Conservation (phyloP, 2,329 filamentous ascomycete species). For the Fusarium concolor region DNA sequence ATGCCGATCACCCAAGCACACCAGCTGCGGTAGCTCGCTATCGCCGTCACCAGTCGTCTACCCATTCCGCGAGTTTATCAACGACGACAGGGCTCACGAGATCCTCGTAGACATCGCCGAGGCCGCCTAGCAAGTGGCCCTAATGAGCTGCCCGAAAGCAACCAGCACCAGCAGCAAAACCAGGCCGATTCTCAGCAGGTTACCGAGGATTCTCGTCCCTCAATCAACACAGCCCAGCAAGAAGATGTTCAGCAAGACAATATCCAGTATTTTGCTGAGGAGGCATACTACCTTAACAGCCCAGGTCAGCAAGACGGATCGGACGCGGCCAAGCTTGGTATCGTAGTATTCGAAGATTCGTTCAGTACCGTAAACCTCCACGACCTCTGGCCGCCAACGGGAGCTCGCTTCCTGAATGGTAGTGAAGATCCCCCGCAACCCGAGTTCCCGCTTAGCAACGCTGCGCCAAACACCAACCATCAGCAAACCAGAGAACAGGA, state of each 20-base stretch:
- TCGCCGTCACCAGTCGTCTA: background rate
- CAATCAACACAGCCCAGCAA: too few relatives aligned
- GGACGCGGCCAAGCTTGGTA: too few relatives aligned
- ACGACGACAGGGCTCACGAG: background rate
- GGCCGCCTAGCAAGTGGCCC: too few relatives aligned
- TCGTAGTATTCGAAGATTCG: too few relatives aligned
- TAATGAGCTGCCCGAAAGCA: background rate
- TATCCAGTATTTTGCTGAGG: too few relatives aligned
- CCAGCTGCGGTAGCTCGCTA: background rate
- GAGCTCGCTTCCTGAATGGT: background rate
- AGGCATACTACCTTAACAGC: background rate
- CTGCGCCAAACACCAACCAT: background rate
- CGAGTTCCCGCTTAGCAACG: too few relatives aligned
- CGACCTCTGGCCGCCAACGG: rapidly evolving
- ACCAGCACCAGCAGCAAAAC: background rate
- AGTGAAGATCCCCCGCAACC: too few relatives aligned
- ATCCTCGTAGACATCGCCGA: background rate
- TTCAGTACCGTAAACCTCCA: background rate
- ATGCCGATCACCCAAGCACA: too few relatives aligned
- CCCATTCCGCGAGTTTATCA: background rate
- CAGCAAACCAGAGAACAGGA: too few relatives aligned
- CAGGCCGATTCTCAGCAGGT: background rate
- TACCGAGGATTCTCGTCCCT: too few relatives aligned
- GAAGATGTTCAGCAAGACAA: too few relatives aligned
- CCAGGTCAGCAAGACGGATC: background rate